phyloP scores from a whole-genome alignment of 2,329 filamentous ascomycete species.

The Sclerotinia nivalis region DNA sequence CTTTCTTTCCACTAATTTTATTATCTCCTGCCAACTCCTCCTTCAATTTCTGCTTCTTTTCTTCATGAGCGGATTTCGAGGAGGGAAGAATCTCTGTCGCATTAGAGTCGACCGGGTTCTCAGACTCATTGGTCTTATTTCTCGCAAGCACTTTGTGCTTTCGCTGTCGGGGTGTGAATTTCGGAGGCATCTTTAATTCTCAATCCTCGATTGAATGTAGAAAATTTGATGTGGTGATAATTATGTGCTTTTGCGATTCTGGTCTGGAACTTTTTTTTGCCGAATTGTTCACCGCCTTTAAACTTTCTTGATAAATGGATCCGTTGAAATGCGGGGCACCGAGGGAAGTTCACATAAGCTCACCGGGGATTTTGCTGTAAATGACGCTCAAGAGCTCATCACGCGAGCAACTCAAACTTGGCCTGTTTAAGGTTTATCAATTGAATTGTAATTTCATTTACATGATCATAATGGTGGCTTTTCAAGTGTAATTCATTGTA shows the following conservation, averaged over 20 bases:
- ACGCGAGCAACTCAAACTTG: too few relatives aligned
- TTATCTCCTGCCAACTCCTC: slow-evolving; percentile 52
- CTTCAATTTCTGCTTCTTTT: slow-evolving; percentile 57
- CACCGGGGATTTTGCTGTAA: neutral
- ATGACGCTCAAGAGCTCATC: too few relatives aligned
- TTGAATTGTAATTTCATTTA: too few relatives aligned
- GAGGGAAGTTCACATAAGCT: neutral
- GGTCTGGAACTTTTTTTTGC: slow-evolving; percentile 24
- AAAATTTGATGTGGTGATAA: neutral
- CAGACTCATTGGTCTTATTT: slow-evolving; percentile 49
- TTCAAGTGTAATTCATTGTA: too few relatives aligned
- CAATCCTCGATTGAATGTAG: neutral
- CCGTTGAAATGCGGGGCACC: neutral
- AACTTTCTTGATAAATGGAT: neutral
- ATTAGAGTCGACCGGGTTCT: slow-evolving; percentile 54
- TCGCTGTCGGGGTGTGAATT: slow-evolving; percentile 64
- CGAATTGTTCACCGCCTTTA: slow-evolving; percentile 6
- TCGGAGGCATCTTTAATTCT: slow-evolving; percentile 35
- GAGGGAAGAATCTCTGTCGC: slow-evolving; percentile 52
- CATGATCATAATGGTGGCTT: too few relatives aligned
- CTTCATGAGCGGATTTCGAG: slow-evolving; percentile 50
- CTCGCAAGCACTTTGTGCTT: slow-evolving; percentile 71
- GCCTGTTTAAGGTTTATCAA: too few relatives aligned
- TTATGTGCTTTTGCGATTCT: slow-evolving; percentile 6
- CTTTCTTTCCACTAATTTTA: slow-evolving; percentile 65